Percentiles rank a stretch among this genome's conserved stretches.
These are phyloP conservation scores for Cryptosporidium canis DNA, from an alignment of 169 alveolate genomes.

Conservation along the genomic window DNA sequence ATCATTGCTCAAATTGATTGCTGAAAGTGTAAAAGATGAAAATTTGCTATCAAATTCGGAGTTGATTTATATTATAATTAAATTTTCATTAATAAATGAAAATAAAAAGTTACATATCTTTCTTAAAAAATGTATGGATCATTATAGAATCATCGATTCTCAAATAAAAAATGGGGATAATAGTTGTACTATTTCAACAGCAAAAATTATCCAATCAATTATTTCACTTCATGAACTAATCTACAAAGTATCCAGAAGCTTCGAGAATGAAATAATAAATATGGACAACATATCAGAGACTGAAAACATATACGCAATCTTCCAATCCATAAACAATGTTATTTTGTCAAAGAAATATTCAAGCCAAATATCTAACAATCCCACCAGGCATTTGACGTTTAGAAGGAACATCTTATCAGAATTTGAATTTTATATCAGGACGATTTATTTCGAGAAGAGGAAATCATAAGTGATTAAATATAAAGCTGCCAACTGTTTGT, in stretches of 20 bases:
- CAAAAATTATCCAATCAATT: conserved; percentile 4
- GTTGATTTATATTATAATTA: conserved; percentile 18
- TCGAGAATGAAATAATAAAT: background rate
- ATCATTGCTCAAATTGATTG: background rate
- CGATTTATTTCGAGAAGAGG: background rate
- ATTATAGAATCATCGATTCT: background rate
- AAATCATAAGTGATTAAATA: background rate
- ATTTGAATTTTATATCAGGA: background rate
- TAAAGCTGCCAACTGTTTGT: too few species aligned
- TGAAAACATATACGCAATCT: background rate
- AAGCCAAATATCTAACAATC: background rate
- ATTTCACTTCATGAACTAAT: background rate
- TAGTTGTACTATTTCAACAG: background rate
- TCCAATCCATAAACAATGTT: background rate
- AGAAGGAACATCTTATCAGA: background rate
- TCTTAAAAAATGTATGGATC: background rate
- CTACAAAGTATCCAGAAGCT: background rate
- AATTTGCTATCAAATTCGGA: conserved; percentile 35
- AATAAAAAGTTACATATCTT: background rate
- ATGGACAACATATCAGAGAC: background rate
- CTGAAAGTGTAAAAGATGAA: background rate
- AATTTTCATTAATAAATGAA: conserved; percentile 11
- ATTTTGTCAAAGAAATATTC: background rate
- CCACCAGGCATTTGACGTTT: background rate
- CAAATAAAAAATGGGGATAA: background rate